These are phyloP conservation scores for Crucihimalaya himalaica DNA, from an alignment of 345 rosid species.

Conservation along the genomic window DNA sequence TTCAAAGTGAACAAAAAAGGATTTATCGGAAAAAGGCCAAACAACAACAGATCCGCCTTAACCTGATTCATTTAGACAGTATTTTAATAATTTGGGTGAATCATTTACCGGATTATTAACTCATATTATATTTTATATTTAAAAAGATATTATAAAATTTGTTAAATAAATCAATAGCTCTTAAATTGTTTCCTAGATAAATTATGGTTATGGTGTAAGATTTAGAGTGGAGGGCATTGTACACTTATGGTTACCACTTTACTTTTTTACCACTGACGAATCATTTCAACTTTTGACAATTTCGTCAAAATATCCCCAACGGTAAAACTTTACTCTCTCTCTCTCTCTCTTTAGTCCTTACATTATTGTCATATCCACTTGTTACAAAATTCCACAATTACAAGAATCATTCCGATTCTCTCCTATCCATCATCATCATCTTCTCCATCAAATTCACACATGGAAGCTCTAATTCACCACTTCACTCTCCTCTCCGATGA, in stretches of 20 bases:
- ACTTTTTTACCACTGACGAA: neutral
- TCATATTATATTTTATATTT: too few relatives aligned
- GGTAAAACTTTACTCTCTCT: slow-evolving; percentile 13
- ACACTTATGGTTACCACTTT: neutral
- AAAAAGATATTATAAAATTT: too few relatives aligned
- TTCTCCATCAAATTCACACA: slow-evolving; percentile 23
- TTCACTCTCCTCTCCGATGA: slow-evolving; percentile 77
- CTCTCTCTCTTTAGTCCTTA: neutral
- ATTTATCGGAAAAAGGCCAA: too few relatives aligned
- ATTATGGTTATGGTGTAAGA: too few relatives aligned
- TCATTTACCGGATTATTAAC: too few relatives aligned
- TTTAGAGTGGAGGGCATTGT: too few relatives aligned
- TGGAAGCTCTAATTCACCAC: slow-evolving; percentile 81
- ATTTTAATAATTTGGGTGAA: too few relatives aligned
- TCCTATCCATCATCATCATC: neutral
- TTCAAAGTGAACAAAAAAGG: too few relatives aligned
- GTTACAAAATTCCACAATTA: neutral
- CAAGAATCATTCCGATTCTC: slow-evolving; percentile 29
- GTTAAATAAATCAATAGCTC: too few relatives aligned
- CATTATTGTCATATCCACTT: slow-evolving; percentile 26
- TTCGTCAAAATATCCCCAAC: slow-evolving; percentile 32
- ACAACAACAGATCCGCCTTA: too few relatives aligned
- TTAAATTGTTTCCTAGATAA: too few relatives aligned
- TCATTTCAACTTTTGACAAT: slow-evolving; percentile 31
- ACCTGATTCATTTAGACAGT: too few relatives aligned